A percentile compares a stretch with the other conserved stretches of the same genome.
Evolutionary conservation across 768 basidiomycete genomes (phyloP).

Genomic region (Paxillus involutus): DNA sequence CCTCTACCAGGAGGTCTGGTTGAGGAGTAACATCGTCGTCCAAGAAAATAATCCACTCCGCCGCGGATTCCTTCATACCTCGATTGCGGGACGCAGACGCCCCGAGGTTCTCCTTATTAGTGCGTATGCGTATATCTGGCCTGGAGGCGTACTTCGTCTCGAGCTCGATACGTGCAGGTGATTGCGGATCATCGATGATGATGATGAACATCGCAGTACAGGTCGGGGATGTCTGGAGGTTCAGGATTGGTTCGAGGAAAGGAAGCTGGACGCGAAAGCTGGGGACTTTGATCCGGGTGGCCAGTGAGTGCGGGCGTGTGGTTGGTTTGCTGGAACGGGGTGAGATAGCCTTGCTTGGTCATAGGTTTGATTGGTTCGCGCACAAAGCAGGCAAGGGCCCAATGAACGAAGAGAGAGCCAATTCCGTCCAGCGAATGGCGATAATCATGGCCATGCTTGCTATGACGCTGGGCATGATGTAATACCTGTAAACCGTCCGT

Average conservation of each 20-base stretch:
- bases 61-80: slow-evolving; percentile 34
- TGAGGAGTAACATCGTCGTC: slow-evolving; percentile 56
- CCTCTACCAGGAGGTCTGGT: slow-evolving; percentile 42
- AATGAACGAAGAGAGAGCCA: slow-evolving; percentile 41
- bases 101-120: slow-evolving; percentile 47
- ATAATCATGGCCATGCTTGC: slow-evolving; percentile 14
- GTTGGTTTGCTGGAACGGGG: slow-evolving; percentile 44
- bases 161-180: slow-evolving; percentile 31
- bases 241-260: no score
- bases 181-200: no score
- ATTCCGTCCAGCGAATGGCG: slow-evolving; percentile 35
- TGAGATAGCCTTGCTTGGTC: slow-evolving; percentile 36
- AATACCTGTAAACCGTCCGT: background rate
- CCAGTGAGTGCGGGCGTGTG: slow-evolving; percentile 48
- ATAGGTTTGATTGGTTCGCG: slow-evolving; percentile 59
- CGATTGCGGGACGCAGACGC: slow-evolving; percentile 27
- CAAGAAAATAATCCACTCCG: slow-evolving; percentile 60
- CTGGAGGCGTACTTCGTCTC: slow-evolving; percentile 40
- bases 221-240: no score
- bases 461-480: background rate
- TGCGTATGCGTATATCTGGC: slow-evolving; percentile 53
- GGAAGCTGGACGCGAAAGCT: no score
- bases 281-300: slow-evolving; percentile 42
- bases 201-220: no score
- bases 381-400: slow-evolving; percentile 40